Evolutionary conservation across 306 rosid genomes (phyloP), one percentile per base, ranked within the genome.

Genomic region (Fagus crenata): DNA sequence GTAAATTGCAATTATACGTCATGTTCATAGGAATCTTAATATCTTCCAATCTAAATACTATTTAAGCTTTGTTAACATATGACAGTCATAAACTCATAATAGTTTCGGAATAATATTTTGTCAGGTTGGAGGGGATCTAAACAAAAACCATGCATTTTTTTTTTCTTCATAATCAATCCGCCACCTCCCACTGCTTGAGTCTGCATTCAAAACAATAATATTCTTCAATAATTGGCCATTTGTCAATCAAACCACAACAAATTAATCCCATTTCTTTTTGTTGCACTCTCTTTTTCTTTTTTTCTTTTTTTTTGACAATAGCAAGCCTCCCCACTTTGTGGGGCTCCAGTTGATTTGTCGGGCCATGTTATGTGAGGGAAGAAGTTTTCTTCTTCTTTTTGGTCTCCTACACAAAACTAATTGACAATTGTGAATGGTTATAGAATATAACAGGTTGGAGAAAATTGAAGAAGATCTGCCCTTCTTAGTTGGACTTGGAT

Each of bases 321-420:
- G n/a, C n/a, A n/a, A n/a, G n/a, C n/a, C n/a, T n/a, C n/a, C n/a
- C n/a, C n/a, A n/a, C n/a, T n/a, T n/a, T n/a, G n/a, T n/a, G n/a
- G n/a, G n/a, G n/a, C n/a, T n/a, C n/a, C 18, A 61, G 67, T 77
- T 72, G 79, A 77, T 82, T 73, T 73, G 77, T 74, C 74, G 82
- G 77, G 53, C 49, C 42, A 0, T 59, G 75, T 28, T 81, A 71
- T 70, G 68, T 79, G 82, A 36, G 53, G 51, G 14, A 12, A 46
- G 14, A 46, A 14, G 51, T 46, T 46, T 9, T 46, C 51, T 46
- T 46, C 51, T 22, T 46, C 51, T 9, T 12, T 46, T 46, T 46
- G 51, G 51, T 46, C 51, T 46, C 51, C 51, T 46, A 46, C 14
- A 46, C 1, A 2, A 46, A 46, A 46, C 2, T 14, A 46, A 46